A percentile compares a stretch with the other conserved stretches of the same genome.
Conservation (phyloP, 2,329 filamentous ascomycete species). For the Chalaropsis ovoidea region DNA sequence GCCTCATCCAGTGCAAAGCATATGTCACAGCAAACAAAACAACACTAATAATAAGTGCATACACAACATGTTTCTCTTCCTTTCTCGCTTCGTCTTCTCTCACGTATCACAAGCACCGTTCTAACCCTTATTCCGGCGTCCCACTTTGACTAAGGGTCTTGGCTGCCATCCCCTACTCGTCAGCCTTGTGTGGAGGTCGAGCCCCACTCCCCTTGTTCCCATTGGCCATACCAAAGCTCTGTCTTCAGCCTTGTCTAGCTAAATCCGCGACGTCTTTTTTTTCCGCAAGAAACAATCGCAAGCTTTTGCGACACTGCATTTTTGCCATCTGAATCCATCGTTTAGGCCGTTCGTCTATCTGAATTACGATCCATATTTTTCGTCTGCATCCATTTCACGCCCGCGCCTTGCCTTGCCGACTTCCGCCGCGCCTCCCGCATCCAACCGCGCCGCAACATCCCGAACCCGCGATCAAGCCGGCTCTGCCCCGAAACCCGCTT, state of each 20-base stretch:
- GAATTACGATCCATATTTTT: no score
- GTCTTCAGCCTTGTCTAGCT: neutral
- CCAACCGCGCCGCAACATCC: slow-evolving; percentile 26
- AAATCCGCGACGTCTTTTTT: slow-evolving; percentile 9
- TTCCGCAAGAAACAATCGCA: neutral
- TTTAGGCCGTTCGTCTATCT: no score
- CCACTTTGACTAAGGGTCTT: neutral
- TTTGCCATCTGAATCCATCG: no score
- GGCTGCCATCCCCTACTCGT: neutral
- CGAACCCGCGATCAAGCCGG: neutral
- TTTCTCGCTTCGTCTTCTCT: neutral
- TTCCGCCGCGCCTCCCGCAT: neutral
- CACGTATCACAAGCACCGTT: neutral
- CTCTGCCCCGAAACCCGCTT: neutral
- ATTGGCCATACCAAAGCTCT: neutral
- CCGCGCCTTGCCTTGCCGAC: neutral
- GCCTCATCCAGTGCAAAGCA: no score
- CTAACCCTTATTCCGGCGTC: neutral
- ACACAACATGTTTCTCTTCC: neutral
- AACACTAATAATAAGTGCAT: no score
- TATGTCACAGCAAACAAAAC: no score
- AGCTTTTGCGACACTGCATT: neutral
- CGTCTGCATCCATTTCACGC: neutral
- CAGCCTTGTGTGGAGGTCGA: neutral
- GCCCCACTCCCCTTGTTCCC: neutral